Conservation (phyloP, 179 eudicot genomes). For the Beta corolliflora region DNA sequence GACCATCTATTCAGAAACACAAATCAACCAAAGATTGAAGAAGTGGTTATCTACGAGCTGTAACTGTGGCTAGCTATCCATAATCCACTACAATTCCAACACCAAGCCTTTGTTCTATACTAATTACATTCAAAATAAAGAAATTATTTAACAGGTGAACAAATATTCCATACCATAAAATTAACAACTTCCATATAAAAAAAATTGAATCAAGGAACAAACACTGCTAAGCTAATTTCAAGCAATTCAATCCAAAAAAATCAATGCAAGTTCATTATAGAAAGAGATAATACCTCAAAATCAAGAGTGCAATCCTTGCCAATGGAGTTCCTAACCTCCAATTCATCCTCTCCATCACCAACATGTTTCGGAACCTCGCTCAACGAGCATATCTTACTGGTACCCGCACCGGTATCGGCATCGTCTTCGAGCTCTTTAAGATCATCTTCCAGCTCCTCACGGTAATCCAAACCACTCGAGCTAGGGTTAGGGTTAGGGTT, state of each 20-base stretch:
- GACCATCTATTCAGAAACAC: neutral
- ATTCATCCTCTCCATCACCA: conserved; percentile 34
- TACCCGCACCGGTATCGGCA: neutral
- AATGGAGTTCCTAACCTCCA: conserved; percentile 41
- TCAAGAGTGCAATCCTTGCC: conserved; percentile 52
- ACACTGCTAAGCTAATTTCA: neutral
- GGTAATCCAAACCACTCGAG: neutral
- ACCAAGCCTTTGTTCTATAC: no score
- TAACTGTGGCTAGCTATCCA: no score
- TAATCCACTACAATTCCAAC: no score
- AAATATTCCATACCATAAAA: no score
- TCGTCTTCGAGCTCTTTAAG: conserved; percentile 28
- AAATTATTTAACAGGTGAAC: no score
- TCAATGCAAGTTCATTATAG: neutral
- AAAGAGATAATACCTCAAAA: conserved; percentile 35
- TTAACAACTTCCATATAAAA: no score
- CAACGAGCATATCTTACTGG: conserved; percentile 11
- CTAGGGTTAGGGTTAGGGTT: conserved; percentile 23
- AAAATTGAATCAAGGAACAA: no score
- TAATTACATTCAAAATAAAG: no score
- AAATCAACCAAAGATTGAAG: neutral
- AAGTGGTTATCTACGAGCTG: no score
- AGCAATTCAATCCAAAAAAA: neutral
- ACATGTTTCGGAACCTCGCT: conserved; percentile 2
- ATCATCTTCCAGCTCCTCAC: conserved; percentile 37